Conservation (phyloP, 768 basidiomycete species). For the Calocybe cyanea region DNA sequence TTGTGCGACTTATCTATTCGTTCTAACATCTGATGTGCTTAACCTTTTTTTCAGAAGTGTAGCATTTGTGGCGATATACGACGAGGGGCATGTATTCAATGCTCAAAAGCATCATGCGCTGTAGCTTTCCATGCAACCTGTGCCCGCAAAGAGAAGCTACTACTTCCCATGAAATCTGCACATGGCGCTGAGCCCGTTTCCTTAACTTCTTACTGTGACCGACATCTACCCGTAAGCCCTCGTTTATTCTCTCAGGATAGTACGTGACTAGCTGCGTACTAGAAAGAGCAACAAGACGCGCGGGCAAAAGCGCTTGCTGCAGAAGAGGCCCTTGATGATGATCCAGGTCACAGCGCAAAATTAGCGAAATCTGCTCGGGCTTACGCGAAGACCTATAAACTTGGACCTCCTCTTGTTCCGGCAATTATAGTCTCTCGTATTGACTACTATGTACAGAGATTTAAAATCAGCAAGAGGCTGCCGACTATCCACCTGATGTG, state of each 20-base stretch:
- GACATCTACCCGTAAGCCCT: slow-evolving; percentile 77
- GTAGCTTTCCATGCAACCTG: slow-evolving; percentile 94
- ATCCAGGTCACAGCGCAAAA: slow-evolving; percentile 35
- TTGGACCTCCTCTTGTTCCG: slow-evolving; percentile 91
- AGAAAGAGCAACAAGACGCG: slow-evolving; percentile 70
- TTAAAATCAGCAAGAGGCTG: slow-evolving; percentile 68
- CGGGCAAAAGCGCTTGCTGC: slow-evolving; percentile 53
- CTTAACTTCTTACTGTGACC: slow-evolving; percentile 83
- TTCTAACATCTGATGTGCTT: neutral
- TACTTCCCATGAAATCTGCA: slow-evolving; percentile 84
- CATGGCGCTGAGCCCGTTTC: slow-evolving; percentile 71
- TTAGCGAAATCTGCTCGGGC: slow-evolving; percentile 81
- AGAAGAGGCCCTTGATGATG: slow-evolving; percentile 42
- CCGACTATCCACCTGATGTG: slow-evolving; percentile 78
- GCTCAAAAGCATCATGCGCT: slow-evolving; percentile 85
- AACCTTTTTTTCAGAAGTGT: slow-evolving; percentile 36
- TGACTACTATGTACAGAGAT: slow-evolving; percentile 63
- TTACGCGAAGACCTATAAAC: slow-evolving; percentile 88
- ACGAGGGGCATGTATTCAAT: slow-evolving; percentile 92
- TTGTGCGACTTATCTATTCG: slow-evolving; percentile 50
- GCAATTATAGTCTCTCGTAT: slow-evolving; percentile 79
- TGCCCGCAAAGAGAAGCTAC: slow-evolving; percentile 78
- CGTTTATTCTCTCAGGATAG: neutral
- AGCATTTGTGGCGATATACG: slow-evolving; percentile 41
- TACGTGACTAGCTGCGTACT: neutral